A percentile compares a stretch with the other conserved stretches of the same genome.
Conservation (phyloP, 176 grass and related monocot species). For the Themeda triandra region DNA sequence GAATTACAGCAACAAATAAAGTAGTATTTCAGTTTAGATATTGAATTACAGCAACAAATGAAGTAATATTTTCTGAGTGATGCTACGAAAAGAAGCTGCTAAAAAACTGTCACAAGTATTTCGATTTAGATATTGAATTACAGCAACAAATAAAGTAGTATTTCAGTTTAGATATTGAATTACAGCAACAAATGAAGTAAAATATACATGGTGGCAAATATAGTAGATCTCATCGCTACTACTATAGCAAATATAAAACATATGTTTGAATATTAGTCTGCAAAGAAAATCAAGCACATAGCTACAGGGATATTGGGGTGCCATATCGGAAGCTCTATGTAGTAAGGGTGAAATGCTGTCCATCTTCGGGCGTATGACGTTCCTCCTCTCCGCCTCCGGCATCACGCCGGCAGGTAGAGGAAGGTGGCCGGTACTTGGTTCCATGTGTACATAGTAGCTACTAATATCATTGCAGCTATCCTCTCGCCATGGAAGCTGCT, state of each 20-base stretch:
- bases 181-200: neutral
- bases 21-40: slow-evolving; percentile 26
- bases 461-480: no score
- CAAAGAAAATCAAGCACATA: neutral
- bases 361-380: no score
- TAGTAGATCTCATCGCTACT: neutral
- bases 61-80: slow-evolving; percentile 71
- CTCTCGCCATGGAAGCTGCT: no score
- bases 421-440: no score
- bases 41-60: neutral
- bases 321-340: no score
- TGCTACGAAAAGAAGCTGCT: slow-evolving; percentile 78
- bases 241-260: neutral
- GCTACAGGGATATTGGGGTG: no score
- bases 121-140: slow-evolving; percentile 20
- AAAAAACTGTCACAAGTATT: slow-evolving; percentile 69
- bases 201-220: neutral
- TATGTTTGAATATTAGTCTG: neutral
- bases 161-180: slow-evolving; percentile 25
- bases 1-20: no score
- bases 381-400: no score
- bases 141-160: neutral
- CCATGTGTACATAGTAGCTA: no score
- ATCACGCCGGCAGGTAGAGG: no score
- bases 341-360: no score